Base-by-base conservation (phyloP, 129 eudicot genomes). In the Flaveria linearis region DNA sequence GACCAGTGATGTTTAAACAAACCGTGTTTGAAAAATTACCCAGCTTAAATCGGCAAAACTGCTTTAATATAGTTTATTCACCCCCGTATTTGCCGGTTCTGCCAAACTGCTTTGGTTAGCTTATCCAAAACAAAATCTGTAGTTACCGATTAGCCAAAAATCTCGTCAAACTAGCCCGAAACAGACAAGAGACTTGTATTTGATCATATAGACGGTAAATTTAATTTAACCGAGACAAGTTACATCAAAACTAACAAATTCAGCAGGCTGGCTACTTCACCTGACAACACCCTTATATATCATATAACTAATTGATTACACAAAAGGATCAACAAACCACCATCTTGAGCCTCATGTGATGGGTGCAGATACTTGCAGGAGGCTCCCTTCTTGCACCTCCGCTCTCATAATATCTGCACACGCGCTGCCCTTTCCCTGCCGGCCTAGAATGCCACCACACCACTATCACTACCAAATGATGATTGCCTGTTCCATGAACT, bases 301-400 rank as follows among this genome's bases (percentile, higher is more conserved):
- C 49, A 74, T 72, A 60, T 22, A 61, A 53, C 60, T 69, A 61
- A 71, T n/a, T 75, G 61, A 78, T 85, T 80, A 47, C 83, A 83
- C 83, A 86, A 61, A 77, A 39, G 71, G 77, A 71, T 36, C 71
- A 55, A 56, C 82, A 56, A 73, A 80, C 76, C 65, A 56, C 28
- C 62, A 72, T 76, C 62, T 76, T 63, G 42, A 51, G 3, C 16
- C 50, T 83, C 72, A 87, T 20, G 91, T 81, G 69, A 87, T 16
- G 91, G 91, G 81, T 92, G 97, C 82, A 92, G 80, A 71, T 89
- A 84, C 79, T 86, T 86, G 79, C 97, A 89, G n/a, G 84, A 81
- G 23, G 97, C 89, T 53, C 97, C 97, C 79, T 87, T 92, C 85
- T 81, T 89, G 82, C 97, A 92, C 78, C 76, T 85, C 96, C 97